Evolutionary conservation across 2,329 filamentous ascomycete species (phyloP).

Genomic region (Fusarium tjaetaba): DNA sequence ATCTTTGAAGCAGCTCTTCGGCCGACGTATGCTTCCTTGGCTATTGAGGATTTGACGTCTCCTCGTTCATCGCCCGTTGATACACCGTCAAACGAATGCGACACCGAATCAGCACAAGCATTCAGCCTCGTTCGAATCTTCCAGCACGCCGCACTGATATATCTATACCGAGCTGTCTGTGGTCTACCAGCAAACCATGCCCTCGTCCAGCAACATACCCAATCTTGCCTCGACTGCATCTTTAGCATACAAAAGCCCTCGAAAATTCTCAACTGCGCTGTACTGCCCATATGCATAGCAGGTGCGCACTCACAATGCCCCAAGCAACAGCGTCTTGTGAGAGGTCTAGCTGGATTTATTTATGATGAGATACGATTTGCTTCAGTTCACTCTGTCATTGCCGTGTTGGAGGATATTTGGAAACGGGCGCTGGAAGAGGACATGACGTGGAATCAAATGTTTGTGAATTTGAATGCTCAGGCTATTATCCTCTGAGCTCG

Average conservation of each 20-base stretch:
- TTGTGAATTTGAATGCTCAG: slow-evolving; percentile 35
- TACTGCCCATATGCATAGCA: slow-evolving; percentile 51
- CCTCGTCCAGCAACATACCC: slow-evolving; percentile 53
- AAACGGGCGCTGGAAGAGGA: neutral
- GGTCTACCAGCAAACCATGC: slow-evolving; percentile 51
- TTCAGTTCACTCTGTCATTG: slow-evolving; percentile 50
- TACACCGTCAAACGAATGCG: slow-evolving; percentile 6
- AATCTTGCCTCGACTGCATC: slow-evolving; percentile 50
- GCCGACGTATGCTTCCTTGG: slow-evolving; percentile 42
- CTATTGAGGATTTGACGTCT: slow-evolving; percentile 36
- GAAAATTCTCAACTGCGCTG: slow-evolving; percentile 52
- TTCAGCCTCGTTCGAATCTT: slow-evolving; percentile 53
- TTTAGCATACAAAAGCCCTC: slow-evolving; percentile 49
- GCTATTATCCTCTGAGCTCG: slow-evolving; percentile 36
- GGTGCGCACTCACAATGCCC: slow-evolving; percentile 48
- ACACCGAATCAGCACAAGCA: slow-evolving; percentile 47
- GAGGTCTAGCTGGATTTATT: slow-evolving; percentile 35
- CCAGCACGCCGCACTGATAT: slow-evolving; percentile 54
- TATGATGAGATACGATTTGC: slow-evolving; percentile 48
- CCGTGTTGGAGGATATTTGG: slow-evolving; percentile 39
- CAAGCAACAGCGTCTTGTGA: slow-evolving; percentile 41
- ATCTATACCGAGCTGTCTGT: slow-evolving; percentile 55
- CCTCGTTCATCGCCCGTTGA: neutral
- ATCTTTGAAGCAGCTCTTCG: slow-evolving; percentile 42
- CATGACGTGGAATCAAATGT: slow-evolving; percentile 40